phyloP scores from a whole-genome alignment of 1,284 basidiomycete genomes.

The Tylopilus sp. region DNA sequence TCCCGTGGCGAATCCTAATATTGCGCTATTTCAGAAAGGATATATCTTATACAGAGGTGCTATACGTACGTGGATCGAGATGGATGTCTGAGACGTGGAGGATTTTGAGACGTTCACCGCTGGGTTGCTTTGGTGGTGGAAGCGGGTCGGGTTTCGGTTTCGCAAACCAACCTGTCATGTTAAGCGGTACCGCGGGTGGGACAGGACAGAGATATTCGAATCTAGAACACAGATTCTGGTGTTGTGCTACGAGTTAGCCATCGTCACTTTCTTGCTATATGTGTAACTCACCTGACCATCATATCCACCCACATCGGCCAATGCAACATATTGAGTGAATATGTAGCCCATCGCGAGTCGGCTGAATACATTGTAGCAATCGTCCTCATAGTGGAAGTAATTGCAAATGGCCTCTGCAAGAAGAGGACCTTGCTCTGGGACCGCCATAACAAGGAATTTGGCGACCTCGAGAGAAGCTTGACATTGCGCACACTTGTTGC shows the following conservation, averaged over 20 bases:
- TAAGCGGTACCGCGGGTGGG: conserved; percentile 59
- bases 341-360: conserved; percentile 60
- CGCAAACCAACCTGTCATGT: conserved; percentile 64
- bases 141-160: conserved; percentile 75
- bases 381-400: conserved; percentile 59
- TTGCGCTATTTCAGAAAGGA: conserved; percentile 1
- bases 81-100: conserved; percentile 83
- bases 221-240: conserved; percentile 30
- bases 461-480: conserved; percentile 66
- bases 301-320: conserved; percentile 69
- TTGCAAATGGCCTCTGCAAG: conserved; percentile 70
- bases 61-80: conserved; percentile 68
- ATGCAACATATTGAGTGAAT: conserved; percentile 71
- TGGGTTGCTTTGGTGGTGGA: conserved; percentile 61
- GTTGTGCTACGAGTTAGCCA: not conserved
- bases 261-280: too few species aligned
- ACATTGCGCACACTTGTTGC: conserved; percentile 68
- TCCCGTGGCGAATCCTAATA: conserved; percentile 70
- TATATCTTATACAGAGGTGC: too few species aligned
- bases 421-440: conserved; percentile 68
- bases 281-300: conserved; percentile 66
- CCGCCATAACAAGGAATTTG: conserved; percentile 71
- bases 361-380: conserved; percentile 62
- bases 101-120: conserved; percentile 73
- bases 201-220: conserved; percentile 51